Percentiles rank a stretch among this genome's conserved stretches.
Evolutionary conservation across 306 rosid species (phyloP).

Genomic region (Styphnolobium japonicum): DNA sequence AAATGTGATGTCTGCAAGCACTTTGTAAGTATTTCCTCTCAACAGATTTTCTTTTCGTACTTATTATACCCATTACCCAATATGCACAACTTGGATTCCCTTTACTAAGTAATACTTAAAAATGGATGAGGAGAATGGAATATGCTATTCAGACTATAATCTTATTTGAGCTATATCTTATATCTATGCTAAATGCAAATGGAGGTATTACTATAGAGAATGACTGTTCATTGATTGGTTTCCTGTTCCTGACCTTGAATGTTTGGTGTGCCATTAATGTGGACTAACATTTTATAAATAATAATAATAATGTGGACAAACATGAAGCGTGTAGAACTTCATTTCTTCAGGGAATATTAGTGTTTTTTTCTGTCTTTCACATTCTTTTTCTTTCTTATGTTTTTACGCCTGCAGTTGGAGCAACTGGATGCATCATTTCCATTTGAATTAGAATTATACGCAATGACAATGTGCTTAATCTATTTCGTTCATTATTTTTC

Average conservation of each 20-base stretch:
- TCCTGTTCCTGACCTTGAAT: background rate
- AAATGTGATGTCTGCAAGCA: conserved; percentile 99
- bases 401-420: background rate
- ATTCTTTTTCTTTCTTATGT: background rate
- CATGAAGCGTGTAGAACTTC: background rate
- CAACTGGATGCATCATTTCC: background rate
- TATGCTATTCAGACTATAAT: background rate
- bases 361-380: background rate
- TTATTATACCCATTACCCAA: conserved; percentile 2
- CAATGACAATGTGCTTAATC: background rate
- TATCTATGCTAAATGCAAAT: background rate
- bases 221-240: background rate
- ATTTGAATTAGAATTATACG: background rate
- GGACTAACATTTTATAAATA: conserved; percentile 8
- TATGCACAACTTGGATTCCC: conserved; percentile 1
- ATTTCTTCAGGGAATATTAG: background rate
- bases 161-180: background rate
- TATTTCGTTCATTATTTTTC: background rate
- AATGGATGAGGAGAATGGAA: background rate
- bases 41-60: conserved; percentile 16
- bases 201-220: background rate
- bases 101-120: conserved; percentile 3
- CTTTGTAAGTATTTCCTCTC: conserved; percentile 62
- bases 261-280: background rate
- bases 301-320: conserved; percentile 1